phyloP scores from a whole-genome alignment of 768 basidiomycete genomes.

The Tricholoma sp. region DNA sequence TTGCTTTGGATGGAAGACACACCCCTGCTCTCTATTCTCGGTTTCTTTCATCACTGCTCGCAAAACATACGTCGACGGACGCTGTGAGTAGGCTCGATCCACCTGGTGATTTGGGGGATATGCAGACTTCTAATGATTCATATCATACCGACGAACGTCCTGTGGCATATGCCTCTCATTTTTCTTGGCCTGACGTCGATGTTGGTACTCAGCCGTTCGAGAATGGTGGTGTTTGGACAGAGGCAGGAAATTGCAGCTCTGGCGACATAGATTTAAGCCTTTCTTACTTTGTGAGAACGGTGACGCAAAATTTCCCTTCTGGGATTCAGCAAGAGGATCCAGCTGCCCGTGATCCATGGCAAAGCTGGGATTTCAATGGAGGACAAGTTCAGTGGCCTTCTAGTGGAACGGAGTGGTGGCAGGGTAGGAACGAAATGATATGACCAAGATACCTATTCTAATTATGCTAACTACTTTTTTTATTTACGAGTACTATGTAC shows the following conservation, averaged over 20 bases:
- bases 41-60: conserved; percentile 46
- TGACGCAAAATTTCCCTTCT: conserved; percentile 14
- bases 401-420: not conserved
- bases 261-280: conserved; percentile 44
- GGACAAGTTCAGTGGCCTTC: not conserved
- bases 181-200: conserved; percentile 42
- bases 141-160: conserved; percentile 19
- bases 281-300: conserved; percentile 38
- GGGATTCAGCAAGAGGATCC: not conserved
- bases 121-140: conserved; percentile 9
- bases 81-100: not conserved
- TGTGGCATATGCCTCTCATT: conserved; percentile 24
- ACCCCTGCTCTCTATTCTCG: conserved; percentile 54
- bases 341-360: not conserved
- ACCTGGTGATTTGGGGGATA: conserved; percentile 6
- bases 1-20: conserved; percentile 51
- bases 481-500: too few relatives aligned
- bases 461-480: too few relatives aligned
- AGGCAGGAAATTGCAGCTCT: conserved; percentile 1
- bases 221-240: not conserved
- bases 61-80: conserved; percentile 26
- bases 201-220: conserved; percentile 4
- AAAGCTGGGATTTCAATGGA: conserved; percentile 6
- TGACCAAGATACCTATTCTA: too few relatives aligned
- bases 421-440: not conserved